Percentiles rank a stretch among this genome's conserved stretches.
Conservation (phyloP, 2,329 filamentous ascomycete genomes). For the Colletotrichum godetiae region DNA sequence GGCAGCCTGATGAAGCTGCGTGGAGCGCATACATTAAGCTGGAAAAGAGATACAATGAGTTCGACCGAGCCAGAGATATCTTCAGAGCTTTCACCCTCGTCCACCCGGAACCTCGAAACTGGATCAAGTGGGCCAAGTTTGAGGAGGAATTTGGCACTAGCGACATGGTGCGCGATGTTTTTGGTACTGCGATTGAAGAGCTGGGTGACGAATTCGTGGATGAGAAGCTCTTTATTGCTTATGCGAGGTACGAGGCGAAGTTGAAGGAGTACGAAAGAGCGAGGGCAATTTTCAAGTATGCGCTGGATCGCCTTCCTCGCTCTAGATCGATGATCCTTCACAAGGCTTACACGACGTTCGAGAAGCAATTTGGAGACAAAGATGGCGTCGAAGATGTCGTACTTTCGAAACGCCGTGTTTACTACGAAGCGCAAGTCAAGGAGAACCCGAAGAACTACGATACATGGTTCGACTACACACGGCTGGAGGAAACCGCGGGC, state of each 20-base stretch:
- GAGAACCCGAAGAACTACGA: constrained; percentile 98
- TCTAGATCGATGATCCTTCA: constrained; percentile 88
- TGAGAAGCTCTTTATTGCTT: constrained; percentile 94
- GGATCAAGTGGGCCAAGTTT: constrained; percentile 99
- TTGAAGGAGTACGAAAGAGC: constrained; percentile 95
- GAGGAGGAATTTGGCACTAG: constrained; percentile 96
- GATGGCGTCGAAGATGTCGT: constrained; percentile 97
- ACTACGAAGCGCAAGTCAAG: constrained; percentile 94
- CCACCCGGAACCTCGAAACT: constrained; percentile 94
- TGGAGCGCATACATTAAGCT: constrained; percentile 98
- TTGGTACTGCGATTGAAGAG: constrained; percentile 86
- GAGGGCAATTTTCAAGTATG: constrained; percentile 96
- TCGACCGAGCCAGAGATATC: constrained; percentile 88
- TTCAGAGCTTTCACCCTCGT: constrained; percentile 92
- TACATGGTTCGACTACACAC: constrained; percentile 94
- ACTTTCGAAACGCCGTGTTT: constrained; percentile 89
- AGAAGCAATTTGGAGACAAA: constrained; percentile 95
- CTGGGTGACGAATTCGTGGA: constrained; percentile 96
- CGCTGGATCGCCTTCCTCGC: constrained; percentile 88
- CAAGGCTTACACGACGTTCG: constrained; percentile 95
- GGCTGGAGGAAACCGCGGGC: constrained; percentile 86
- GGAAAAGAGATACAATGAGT: constrained; percentile 95
- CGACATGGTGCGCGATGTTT: constrained; percentile 92
- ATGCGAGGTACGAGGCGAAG: constrained; percentile 94
- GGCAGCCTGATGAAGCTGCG: constrained; percentile 95